These are phyloP conservation scores for Pugionium dolabratum DNA, from an alignment of 345 rosid species.

Conservation along the genomic window DNA sequence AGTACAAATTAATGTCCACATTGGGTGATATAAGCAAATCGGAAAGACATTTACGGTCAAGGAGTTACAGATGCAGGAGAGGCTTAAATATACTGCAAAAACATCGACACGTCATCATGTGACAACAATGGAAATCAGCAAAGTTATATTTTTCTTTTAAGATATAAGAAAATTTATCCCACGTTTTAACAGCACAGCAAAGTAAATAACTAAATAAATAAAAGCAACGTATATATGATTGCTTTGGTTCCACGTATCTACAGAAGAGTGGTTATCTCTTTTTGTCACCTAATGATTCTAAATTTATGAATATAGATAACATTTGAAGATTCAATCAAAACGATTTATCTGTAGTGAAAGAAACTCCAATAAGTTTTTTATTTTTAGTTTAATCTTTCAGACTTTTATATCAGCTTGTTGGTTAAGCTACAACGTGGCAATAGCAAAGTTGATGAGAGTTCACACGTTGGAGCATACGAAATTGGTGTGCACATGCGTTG, in stretches of 20 bases:
- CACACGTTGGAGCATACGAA: not conserved
- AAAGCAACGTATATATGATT: conserved; percentile 15
- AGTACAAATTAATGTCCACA: conserved; percentile 10
- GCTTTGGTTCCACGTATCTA: conserved; percentile 28
- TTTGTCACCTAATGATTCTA: conserved; percentile 9
- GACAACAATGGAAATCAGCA: conserved; percentile 26
- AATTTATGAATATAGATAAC: not conserved
- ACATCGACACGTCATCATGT: conserved; percentile 23
- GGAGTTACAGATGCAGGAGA: not conserved
- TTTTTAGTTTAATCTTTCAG: not conserved
- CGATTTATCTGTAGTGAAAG: conserved; percentile 14
- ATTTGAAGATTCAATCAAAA: conserved; percentile 13
- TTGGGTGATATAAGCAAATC: conserved; percentile 34
- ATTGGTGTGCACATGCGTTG: too few species aligned
- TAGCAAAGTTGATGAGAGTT: not conserved
- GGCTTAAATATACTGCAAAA: conserved; percentile 7
- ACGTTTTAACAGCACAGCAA: conserved; percentile 37
- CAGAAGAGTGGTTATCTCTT: not conserved
- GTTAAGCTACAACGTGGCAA: conserved; percentile 26
- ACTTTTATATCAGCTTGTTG: conserved; percentile 14
- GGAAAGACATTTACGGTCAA: conserved; percentile 18
- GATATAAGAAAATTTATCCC: not conserved
- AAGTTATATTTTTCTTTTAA: not conserved
- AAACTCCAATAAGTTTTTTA: not conserved
- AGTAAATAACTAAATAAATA: conserved; percentile 6